Evolutionary conservation across 805 yeast genomes (phyloP).

Genomic region (Schwanniomyces vanrijiae): DNA sequence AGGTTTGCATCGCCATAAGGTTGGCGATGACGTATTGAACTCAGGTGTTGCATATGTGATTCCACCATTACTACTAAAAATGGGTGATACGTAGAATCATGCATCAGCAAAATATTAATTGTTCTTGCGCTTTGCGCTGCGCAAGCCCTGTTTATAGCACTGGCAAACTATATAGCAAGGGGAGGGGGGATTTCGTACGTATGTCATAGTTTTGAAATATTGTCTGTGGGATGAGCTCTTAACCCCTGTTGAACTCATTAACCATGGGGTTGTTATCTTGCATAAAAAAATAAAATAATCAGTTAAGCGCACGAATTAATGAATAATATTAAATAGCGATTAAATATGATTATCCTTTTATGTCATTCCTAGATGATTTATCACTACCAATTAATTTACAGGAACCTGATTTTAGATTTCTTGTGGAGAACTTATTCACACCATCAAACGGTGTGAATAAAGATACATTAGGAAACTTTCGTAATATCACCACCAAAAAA

Average conservation of each 20-base stretch:
- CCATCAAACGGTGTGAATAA: conserved; percentile 36
- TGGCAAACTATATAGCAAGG: neutral
- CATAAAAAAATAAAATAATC: neutral
- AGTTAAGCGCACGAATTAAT: neutral
- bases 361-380: conserved; percentile 17
- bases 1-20: neutral
- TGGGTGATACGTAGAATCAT: neutral
- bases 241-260: too few relatives aligned
- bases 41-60: too few relatives aligned
- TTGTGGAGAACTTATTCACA: conserved; percentile 42
- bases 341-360: neutral
- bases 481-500: conserved; percentile 24
- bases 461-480: conserved; percentile 23
- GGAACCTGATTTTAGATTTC: conserved; percentile 40
- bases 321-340: too few relatives aligned
- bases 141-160: neutral
- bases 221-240: too few relatives aligned
- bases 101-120: too few relatives aligned
- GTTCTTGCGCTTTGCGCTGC: neutral
- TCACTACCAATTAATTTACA: conserved; percentile 34
- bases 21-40: neutral
- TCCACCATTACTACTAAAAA: too few relatives aligned
- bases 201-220: too few relatives aligned
- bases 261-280: neutral
- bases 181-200: too few relatives aligned